Percentiles rank a stretch among this genome's conserved stretches.
These are phyloP conservation scores for Boechera stricta DNA, from an alignment of 345 rosid genomes.

Conservation along the genomic window DNA sequence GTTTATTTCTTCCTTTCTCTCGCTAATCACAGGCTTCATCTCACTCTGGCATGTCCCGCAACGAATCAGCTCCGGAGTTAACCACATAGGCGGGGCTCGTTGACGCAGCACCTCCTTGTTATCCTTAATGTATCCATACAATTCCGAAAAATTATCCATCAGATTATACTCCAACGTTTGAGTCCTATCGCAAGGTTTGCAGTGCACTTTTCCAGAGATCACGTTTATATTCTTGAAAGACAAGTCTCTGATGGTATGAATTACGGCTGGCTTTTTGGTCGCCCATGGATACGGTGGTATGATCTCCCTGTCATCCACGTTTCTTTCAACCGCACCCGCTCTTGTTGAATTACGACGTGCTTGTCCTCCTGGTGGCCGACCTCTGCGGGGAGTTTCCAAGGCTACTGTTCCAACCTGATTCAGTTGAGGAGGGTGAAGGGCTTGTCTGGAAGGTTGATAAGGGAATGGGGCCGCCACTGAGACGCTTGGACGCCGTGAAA, in stretches of 20 bases:
- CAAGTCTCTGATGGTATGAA: conserved; percentile 50
- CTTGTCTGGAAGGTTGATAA: neutral
- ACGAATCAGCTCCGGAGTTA: conserved; percentile 50
- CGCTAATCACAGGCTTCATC: conserved; percentile 59
- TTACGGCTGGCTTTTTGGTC: conserved; percentile 52
- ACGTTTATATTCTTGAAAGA: conserved; percentile 35
- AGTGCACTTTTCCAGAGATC: conserved; percentile 59
- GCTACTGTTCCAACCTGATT: neutral
- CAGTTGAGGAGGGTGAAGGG: conserved; percentile 11
- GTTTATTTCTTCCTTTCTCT: conserved; percentile 61
- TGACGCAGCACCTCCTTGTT: conserved; percentile 56
- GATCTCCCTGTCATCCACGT: neutral
- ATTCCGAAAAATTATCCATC: conserved; percentile 53
- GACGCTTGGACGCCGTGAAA: neutral
- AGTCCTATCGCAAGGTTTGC: conserved; percentile 62
- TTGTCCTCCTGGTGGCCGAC: conserved; percentile 22
- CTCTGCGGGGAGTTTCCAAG: neutral
- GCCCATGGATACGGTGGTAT: conserved; percentile 63
- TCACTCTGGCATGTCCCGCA: conserved; percentile 59
- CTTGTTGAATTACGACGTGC: conserved; percentile 16
- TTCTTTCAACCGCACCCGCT: neutral
- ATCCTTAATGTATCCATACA: conserved; percentile 48
- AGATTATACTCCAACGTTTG: conserved; percentile 56
- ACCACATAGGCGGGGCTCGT: conserved; percentile 70
- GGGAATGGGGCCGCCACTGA: no score